Conservation (phyloP, 31 red algal species). For the Porphyra umbilicalis region DNA sequence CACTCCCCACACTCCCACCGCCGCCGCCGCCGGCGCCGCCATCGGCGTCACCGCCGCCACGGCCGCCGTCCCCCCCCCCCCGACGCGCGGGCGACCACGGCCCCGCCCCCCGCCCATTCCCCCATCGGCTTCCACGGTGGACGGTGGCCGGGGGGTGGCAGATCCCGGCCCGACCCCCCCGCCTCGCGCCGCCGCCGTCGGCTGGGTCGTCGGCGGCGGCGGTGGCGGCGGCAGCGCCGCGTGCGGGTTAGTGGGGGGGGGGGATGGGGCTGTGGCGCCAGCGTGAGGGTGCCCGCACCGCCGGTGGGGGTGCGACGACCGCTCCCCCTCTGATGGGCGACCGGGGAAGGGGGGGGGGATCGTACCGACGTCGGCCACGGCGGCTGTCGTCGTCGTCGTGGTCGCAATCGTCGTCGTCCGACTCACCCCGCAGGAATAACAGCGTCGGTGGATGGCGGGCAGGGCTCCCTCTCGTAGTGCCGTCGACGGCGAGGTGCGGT, state of each 20-base stretch:
- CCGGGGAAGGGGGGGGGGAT: too few species aligned
- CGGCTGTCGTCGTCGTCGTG: too few species aligned
- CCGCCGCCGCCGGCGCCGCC: neutral
- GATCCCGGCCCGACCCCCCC: neutral
- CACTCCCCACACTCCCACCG: neutral
- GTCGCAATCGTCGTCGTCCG: too few species aligned
- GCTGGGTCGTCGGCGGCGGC: neutral
- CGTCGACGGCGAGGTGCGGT: too few species aligned
- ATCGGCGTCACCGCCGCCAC: neutral
- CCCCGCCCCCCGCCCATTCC: neutral
- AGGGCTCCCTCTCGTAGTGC: too few species aligned
- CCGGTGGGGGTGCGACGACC: neutral
- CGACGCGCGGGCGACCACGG: neutral
- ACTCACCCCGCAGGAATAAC: too few species aligned
- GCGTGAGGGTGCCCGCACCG: neutral
- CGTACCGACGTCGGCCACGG: too few species aligned
- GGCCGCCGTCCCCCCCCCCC: neutral
- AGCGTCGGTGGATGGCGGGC: too few species aligned
- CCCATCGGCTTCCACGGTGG: neutral
- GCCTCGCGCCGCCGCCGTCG: neutral
- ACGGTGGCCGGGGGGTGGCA: neutral
- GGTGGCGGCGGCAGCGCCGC: neutral
- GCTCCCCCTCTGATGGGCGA: too few species aligned
- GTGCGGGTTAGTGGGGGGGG: neutral
- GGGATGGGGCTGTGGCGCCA: neutral